Evolutionary conservation across 805 yeast species (phyloP), one percentile per base, ranked within the genome.

Genomic region (Kodamaea jinghongensis): DNA sequence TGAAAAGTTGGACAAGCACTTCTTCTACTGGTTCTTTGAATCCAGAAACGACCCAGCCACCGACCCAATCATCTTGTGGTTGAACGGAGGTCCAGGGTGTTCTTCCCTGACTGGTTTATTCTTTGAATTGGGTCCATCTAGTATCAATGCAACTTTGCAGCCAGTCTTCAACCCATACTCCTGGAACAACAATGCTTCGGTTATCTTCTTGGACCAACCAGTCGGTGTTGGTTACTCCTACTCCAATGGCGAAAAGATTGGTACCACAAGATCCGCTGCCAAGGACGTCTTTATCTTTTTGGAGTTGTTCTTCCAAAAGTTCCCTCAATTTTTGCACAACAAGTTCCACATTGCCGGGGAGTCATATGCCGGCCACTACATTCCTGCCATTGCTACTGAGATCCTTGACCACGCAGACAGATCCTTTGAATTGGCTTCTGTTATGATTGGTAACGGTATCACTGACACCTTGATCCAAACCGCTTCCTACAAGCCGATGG

Each of bases 371-470:
- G 59, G 59, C 20, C 59, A 55, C 45, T 55, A 53, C 43, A 49
- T 55, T 37, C 59, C 59, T 4, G 37, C 46, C n/a, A 45, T 55
- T 38, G 59, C 55, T 5, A 23, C 45, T 10, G 59, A 55, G 32
- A 55, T 55, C 34, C 37, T 53, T 38, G 48, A 42, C 38, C 47
- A 47, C 31, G 55, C 58, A 11, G 56, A 53, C 43, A 43, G 56
- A 15, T 43, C 51, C 12, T 52, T 52, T 36, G 65, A 65, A 28
- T 60, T 67, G 45, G 27, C 54, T 15, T 67, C 73, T 4, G 67
- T 69, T 9, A 53, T 70, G 46, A 67, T 70, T 33, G 75, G 75
- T 11, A 70, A 70, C 49, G 75, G 75, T 32, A 61, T 67, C 44
- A 67, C 73, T 28, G 75, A 70, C 46, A 56, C 73, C 3, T 56